phyloP scores from a whole-genome alignment of 176 grass and related monocot genomes.

The Triticum turgidum region DNA sequence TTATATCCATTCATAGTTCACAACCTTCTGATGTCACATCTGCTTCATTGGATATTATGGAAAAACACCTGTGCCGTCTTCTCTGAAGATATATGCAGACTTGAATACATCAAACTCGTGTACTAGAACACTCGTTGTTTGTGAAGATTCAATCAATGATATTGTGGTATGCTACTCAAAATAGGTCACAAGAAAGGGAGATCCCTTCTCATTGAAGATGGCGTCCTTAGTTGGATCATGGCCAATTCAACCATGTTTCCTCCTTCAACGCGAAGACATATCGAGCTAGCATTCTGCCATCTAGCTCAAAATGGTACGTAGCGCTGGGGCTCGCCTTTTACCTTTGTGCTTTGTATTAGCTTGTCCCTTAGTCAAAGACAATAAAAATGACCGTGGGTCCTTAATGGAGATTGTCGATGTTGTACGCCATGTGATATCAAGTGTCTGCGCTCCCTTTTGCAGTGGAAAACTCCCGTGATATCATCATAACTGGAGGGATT shows the following conservation, averaged over 20 bases:
- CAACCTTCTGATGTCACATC: not conserved
- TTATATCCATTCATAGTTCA: not conserved
- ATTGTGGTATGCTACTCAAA: constrained; percentile 6
- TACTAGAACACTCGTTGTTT: not conserved
- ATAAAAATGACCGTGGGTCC: not conserved
- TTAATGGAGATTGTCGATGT: not conserved
- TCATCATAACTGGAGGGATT: constrained; percentile 78
- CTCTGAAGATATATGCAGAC: not conserved
- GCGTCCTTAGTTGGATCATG: constrained; percentile 70
- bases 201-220: constrained; percentile 89
- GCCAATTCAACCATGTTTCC: constrained; percentile 56
- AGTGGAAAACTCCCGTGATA: constrained; percentile 79
- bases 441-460: constrained; percentile 3
- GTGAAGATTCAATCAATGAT: not conserved
- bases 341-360: not conserved
- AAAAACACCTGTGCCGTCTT: not conserved
- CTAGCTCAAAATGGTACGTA: constrained; percentile 86
- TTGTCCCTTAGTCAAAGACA: not conserved
- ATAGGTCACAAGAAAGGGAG: constrained; percentile 76
- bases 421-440: not conserved
- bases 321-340: not conserved
- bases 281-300: constrained; percentile 91
- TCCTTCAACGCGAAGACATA: constrained; percentile 57
- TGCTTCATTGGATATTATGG: not conserved
- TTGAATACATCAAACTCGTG: not conserved